Evolutionary conservation across 345 rosid genomes (phyloP).

Genomic region (Brassica rapa): DNA sequence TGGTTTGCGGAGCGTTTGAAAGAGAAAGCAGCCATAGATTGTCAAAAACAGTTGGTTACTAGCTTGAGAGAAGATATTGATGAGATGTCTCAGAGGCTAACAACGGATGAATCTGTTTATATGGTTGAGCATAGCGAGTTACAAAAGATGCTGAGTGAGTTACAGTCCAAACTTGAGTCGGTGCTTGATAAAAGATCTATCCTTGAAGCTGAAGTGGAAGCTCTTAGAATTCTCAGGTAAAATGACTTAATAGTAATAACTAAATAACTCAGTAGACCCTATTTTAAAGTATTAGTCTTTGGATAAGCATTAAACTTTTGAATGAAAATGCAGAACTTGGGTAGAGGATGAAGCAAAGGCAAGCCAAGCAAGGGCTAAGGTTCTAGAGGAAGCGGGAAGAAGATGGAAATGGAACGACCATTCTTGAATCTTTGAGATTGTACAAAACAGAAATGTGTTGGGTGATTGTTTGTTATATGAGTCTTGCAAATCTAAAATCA

Average conservation of each 20-base stretch:
- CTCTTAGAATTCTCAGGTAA: slow-evolving; percentile 78
- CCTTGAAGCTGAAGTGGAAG: slow-evolving; percentile 79
- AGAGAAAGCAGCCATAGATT: slow-evolving; percentile 80
- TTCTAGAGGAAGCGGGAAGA: slow-evolving; percentile 78
- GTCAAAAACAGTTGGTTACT: slow-evolving; percentile 73
- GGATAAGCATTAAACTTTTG: not conserved
- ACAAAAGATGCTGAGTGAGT: slow-evolving; percentile 45
- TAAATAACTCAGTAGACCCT: not conserved
- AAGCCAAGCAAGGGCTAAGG: slow-evolving; percentile 81
- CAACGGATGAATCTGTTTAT: slow-evolving; percentile 53
- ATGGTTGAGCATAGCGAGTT: slow-evolving; percentile 51
- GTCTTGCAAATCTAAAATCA: not conserved
- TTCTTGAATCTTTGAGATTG: slow-evolving; percentile 23
- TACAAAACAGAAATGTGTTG: slow-evolving; percentile 18
- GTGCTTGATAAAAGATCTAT: slow-evolving; percentile 64
- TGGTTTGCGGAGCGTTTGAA: slow-evolving; percentile 51
- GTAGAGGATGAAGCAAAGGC: slow-evolving; percentile 90
- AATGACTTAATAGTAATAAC: not conserved
- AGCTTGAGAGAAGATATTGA: slow-evolving; percentile 66
- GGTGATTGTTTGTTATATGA: not conserved
- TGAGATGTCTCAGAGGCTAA: slow-evolving; percentile 72
- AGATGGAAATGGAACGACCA: slow-evolving; percentile 85
- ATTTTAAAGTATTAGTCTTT: slow-evolving; percentile 11
- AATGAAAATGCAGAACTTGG: slow-evolving; percentile 67
- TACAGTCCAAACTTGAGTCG: slow-evolving; percentile 55